Base-by-base conservation (phyloP, 2,329 filamentous ascomycete genomes). In the Colletotrichum destructivum region DNA sequence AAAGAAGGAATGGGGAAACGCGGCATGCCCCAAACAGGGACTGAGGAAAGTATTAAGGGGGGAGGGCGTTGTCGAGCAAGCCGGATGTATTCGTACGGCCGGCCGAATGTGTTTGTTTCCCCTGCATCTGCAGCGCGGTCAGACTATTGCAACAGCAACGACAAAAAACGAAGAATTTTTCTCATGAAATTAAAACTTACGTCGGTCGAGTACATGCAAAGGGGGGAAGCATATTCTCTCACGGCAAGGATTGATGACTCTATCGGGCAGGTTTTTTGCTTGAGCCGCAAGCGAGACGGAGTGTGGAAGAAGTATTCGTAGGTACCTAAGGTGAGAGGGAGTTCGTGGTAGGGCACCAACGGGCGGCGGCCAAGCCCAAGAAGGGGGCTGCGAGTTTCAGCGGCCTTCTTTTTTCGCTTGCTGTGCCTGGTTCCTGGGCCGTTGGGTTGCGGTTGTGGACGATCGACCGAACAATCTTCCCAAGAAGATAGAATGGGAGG, bases 401-500 rank as follows among this genome's bases (percentile, higher is more conserved):
- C 47, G 31, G 38, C 40, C 26, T 60, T 40, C 16, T 13, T 68
- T 62, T 62, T 15, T 21, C 42, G 38, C 18, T 59, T 56, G 21
- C 35, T 38, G 68, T 49, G 31, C 65, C 60, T 63, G 54, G 60
- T 63, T 56, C 65, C 65, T 64, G 69, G 46, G n/a, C 31, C 35
- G 31, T 12, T 62, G 51, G 35, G 59, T 44, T 21, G 47, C 21
- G 40, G 38, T 57, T 15, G 18, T 16, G 46, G 69, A 62, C 61
- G 66, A 72, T 72, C 66, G 31, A 35, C 31, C 31, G 31, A 35
- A 35, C 31, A 35, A 72, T 40, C 60, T 72, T 61, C 55, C 66
- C 31, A 35, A 35, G 8, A 35, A 35, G 31, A 35, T 9, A 35
- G 31, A 2, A 35, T 35, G 8, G 31, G 31, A 35, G 31, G 31